Percentiles rank a stretch among this genome's conserved stretches.
These are phyloP conservation scores for Cyphellophora europaea DNA, from an alignment of 2,329 filamentous ascomycete species.

Conservation along the genomic window DNA sequence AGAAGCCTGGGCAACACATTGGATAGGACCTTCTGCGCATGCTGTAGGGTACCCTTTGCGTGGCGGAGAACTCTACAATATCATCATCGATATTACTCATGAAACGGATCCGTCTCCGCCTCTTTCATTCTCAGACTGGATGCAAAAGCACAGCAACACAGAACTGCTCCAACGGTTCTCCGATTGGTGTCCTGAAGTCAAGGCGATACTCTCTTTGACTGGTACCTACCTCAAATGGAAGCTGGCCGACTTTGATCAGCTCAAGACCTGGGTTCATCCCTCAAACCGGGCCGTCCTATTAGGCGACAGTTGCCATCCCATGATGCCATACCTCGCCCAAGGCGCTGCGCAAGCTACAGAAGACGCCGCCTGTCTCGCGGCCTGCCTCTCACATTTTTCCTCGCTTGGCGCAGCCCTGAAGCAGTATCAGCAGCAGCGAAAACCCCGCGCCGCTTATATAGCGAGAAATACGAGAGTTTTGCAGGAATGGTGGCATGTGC, in stretches of 20 bases:
- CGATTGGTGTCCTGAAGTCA: slow-evolving; percentile 22
- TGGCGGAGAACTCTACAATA: slow-evolving; percentile 23
- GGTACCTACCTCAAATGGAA: slow-evolving; percentile 18
- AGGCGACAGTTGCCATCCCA: slow-evolving; percentile 35
- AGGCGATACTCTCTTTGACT: slow-evolving; percentile 20
- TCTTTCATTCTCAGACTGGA: slow-evolving; percentile 21
- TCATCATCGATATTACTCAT: slow-evolving; percentile 22
- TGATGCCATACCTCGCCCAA: slow-evolving; percentile 37
- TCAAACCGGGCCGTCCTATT: slow-evolving; percentile 26
- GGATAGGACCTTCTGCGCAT: slow-evolving; percentile 24
- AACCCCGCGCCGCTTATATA: slow-evolving; percentile 17
- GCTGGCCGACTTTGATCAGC: slow-evolving; percentile 16
- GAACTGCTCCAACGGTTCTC: slow-evolving; percentile 21
- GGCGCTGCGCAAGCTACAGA: slow-evolving; percentile 36
- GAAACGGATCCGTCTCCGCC: slow-evolving; percentile 12
- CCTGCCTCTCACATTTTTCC: slow-evolving; percentile 6
- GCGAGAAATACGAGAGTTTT: slow-evolving; percentile 23
- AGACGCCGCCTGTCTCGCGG: slow-evolving; percentile 29
- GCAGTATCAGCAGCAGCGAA: slow-evolving; percentile 36
- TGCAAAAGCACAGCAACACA: slow-evolving; percentile 18
- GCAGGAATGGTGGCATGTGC: slow-evolving; percentile 23
- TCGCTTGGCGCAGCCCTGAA: slow-evolving; percentile 7
- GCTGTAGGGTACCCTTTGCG: slow-evolving; percentile 24
- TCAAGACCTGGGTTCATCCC: slow-evolving; percentile 23
- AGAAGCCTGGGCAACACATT: slow-evolving; percentile 21